Base-by-base conservation (phyloP, 2,329 filamentous ascomycete genomes). In the Epichloe uncinata region DNA sequence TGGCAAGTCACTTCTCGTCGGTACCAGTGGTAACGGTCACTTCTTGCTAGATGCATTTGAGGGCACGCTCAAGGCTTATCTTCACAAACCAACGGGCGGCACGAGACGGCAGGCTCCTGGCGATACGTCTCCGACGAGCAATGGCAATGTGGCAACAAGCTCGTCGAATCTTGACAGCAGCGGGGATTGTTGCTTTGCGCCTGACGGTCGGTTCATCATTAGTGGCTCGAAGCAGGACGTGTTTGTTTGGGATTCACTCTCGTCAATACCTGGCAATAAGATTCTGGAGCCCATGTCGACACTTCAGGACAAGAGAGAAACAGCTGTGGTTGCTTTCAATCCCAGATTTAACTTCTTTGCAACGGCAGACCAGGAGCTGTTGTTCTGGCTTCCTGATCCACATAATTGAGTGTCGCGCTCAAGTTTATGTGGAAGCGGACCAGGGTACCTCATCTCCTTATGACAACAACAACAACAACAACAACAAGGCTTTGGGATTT, bases 1-100 rank as follows among this genome's bases (percentile, higher is more conserved):
- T 60, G 93, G 93, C 16, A 95, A 95, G 61, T 80, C 80, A 53
- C 69, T 98, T 45, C 75, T 98, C 5, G 66, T 98, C 16, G 87
- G 86, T 13, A 97, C 91, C 2, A 87, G 84, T 45, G 87, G 86
- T 6, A 77, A 77, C 47, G 88, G 89, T 0, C 93, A 98, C 66
- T 95, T 93, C 61, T 71, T 98, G 2, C 73, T 98, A n/a, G 93
- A 98, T 63, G 87, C 91, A 1, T 97, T 96, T 63, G 82, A 87
- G 41, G 93, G 91, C 38, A 76, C 74, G 6, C 66, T 97, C 20
- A 86, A 84, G 60, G 83, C 86, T 9, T 89, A 85, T 63, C 73
- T 90, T 50, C 79, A 60, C 62, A 81, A 70, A 66, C 78, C 67
- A 55, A 74, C 67, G 64, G 81, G 69, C 52, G 72, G 75, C 7